A percentile compares a stretch with the other conserved stretches of the same genome.
phyloP scores from a whole-genome alignment of 2,329 filamentous ascomycete genomes.

The Cercospora sojina region DNA sequence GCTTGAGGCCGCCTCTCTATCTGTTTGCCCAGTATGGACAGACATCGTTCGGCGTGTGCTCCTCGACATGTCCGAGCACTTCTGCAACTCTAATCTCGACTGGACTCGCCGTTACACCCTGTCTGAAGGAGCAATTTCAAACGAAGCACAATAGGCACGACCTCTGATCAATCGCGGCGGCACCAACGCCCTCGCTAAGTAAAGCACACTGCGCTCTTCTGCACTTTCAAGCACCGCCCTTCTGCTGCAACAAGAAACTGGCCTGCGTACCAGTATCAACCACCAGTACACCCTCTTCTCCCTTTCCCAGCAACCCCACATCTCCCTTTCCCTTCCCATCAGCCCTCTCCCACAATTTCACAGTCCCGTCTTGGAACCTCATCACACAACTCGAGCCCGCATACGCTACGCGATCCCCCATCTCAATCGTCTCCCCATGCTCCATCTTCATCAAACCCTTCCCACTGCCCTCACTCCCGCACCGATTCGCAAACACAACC shows the following conservation, averaged over 20 bases:
- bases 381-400: constrained; percentile 73
- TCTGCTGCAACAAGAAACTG: constrained; percentile 33
- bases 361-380: constrained; percentile 63
- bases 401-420: constrained; percentile 56
- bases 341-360: constrained; percentile 54
- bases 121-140: not conserved
- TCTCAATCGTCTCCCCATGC: constrained; percentile 33
- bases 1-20: not conserved
- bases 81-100: not conserved
- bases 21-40: not conserved
- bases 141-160: not conserved
- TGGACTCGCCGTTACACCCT: not conserved
- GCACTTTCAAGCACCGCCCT: constrained; percentile 3
- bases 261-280: constrained; percentile 58
- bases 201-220: not conserved
- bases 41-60: not conserved
- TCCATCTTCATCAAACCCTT: constrained; percentile 31
- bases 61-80: not conserved
- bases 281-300: constrained; percentile 65
- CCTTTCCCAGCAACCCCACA: constrained; percentile 61
- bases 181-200: not conserved
- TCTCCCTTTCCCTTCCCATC: constrained; percentile 48
- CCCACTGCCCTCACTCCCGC: constrained; percentile 56
- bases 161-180: not conserved
- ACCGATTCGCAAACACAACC: constrained; percentile 69